Evolutionary conservation across 768 basidiomycete genomes (phyloP).

Genomic region (Tulasnella sp.): DNA sequence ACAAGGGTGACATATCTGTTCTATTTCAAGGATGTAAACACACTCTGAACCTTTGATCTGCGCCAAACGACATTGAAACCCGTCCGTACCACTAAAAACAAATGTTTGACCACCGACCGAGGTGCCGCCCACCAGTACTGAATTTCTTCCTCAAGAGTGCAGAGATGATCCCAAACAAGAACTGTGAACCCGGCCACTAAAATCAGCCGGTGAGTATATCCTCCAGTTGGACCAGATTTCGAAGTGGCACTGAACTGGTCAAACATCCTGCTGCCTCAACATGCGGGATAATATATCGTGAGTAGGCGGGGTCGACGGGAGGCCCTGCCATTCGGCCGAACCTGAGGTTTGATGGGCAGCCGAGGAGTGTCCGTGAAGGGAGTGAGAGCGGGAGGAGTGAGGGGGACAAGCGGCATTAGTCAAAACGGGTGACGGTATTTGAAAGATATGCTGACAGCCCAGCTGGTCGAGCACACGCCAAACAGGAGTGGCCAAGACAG

Average conservation of each 20-base stretch:
- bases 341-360: neutral
- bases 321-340: neutral
- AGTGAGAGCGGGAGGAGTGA: too few species aligned
- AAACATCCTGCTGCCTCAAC: neutral
- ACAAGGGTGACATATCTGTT: neutral
- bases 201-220: neutral
- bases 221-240: neutral
- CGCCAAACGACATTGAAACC: neutral
- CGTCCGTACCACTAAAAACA: neutral
- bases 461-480: too few species aligned
- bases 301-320: neutral
- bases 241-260: neutral
- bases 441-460: too few species aligned
- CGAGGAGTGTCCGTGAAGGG: neutral
- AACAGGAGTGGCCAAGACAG: too few species aligned
- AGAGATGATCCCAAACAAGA: neutral
- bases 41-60: neutral
- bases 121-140: neutral
- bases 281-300: neutral
- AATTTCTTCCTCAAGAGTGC: neutral
- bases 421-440: too few species aligned
- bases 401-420: too few species aligned
- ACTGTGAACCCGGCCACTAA: neutral
- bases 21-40: neutral
- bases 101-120: neutral